Conservation (phyloP, 202 grass and related monocot species). For the Saccharum hybrid region DNA sequence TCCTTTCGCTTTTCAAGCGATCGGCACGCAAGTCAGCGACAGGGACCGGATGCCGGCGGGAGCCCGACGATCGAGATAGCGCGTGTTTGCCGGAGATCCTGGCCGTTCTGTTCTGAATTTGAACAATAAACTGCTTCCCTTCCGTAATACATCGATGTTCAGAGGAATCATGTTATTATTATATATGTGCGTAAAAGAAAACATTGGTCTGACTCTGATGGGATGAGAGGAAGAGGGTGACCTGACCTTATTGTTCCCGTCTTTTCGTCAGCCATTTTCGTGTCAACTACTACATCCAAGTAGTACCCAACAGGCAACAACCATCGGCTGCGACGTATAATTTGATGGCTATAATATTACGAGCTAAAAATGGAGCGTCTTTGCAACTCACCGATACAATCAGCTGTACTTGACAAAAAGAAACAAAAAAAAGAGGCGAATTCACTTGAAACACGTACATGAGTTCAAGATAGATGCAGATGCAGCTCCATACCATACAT, state of each 20-base stretch:
- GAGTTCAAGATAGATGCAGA: no score
- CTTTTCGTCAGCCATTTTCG: not conserved
- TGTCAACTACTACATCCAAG: no score
- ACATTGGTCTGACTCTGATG: not conserved
- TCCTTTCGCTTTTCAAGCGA: conserved; percentile 20
- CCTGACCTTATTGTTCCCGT: no score
- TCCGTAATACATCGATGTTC: not conserved
- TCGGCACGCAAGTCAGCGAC: not conserved
- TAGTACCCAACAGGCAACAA: no score
- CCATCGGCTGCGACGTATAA: no score
- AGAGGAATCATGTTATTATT: not conserved
- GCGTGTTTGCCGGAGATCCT: not conserved
- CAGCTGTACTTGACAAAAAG: no score
- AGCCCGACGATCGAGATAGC: not conserved
- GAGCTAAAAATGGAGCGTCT: not conserved
- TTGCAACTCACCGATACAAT: not conserved
- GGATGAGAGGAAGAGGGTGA: not conserved
- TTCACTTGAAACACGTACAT: no score
- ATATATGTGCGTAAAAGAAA: not conserved
- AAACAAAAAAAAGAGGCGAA: no score
- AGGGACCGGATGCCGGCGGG: not conserved
- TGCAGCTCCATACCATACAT: no score
- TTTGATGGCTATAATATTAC: not conserved
- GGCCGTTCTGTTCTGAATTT: not conserved
- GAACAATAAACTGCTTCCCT: not conserved